Conservation (phyloP, 2,329 filamentous ascomycete genomes). For the Coniochaeta sp. region DNA sequence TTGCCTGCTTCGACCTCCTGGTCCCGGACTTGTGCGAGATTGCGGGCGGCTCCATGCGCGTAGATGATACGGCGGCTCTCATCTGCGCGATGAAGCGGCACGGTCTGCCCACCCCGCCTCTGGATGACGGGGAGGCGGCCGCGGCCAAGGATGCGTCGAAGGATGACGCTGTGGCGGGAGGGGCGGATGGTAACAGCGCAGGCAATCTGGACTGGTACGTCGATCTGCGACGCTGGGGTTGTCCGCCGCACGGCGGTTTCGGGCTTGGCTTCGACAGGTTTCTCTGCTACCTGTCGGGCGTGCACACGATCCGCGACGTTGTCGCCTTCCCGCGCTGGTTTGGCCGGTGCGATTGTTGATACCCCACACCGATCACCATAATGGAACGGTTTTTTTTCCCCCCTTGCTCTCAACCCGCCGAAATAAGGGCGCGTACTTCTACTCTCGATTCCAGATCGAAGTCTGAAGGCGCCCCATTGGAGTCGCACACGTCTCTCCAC, state of each 20-base stretch:
- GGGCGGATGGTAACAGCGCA: constrained; percentile 2
- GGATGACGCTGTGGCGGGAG: neutral
- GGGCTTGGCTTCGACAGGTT: constrained; percentile 85
- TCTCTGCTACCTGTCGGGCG: constrained; percentile 74
- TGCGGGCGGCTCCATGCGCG: constrained; percentile 82
- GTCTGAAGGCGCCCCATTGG: constrained; percentile 2
- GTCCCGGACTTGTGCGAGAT: constrained; percentile 82
- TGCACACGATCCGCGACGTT: constrained; percentile 76
- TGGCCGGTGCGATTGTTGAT: constrained; percentile 53
- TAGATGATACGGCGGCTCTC: constrained; percentile 65
- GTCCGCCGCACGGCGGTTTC: constrained; percentile 84
- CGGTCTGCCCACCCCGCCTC: constrained; percentile 43
- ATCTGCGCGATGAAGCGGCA: constrained; percentile 63
- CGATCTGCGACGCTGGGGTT: constrained; percentile 84
- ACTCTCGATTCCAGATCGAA: neutral
- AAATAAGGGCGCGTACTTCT: neutral
- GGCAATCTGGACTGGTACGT: constrained; percentile 72
- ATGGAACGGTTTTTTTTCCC: constrained; percentile 4
- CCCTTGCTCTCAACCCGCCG: too few species aligned
- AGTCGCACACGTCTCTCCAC: neutral
- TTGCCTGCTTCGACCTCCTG: constrained; percentile 85
- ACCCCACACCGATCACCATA: constrained; percentile 4
- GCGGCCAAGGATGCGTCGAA: constrained; percentile 6
- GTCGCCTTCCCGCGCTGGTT: constrained; percentile 77
- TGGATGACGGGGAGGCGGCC: constrained; percentile 13